These are phyloP conservation scores for Wickerhamomyces xylosicus DNA, from an alignment of 805 yeast species.

Conservation along the genomic window DNA sequence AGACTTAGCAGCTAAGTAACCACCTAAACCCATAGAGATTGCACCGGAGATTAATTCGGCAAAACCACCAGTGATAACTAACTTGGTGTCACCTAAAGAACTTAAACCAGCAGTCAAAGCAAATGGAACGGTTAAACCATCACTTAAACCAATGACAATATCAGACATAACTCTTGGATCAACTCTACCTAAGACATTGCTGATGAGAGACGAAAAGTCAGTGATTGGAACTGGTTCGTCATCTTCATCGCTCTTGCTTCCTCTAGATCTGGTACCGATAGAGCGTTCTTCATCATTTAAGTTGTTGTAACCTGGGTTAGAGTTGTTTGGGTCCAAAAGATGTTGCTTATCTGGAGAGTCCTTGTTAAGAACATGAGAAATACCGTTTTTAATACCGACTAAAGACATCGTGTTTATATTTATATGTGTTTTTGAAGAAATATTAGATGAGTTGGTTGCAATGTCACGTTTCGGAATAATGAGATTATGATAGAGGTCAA, in stretches of 20 bases:
- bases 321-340: constrained; percentile 7
- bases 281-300: constrained; percentile 10
- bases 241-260: constrained; percentile 4
- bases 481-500: no score
- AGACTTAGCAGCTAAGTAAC: constrained; percentile 87
- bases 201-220: constrained; percentile 2
- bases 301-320: constrained; percentile 8
- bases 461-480: no score
- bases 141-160: constrained; percentile 85
- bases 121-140: constrained; percentile 97
- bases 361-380: constrained; percentile 10
- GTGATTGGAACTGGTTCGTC: constrained; percentile 6
- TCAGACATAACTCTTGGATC: constrained; percentile 95
- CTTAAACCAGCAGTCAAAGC: constrained; percentile 95
- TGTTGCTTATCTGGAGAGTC: constrained; percentile 3
- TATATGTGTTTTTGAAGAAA: not conserved
- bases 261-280: constrained; percentile 2
- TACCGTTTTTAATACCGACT: constrained; percentile 18
- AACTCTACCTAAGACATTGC: constrained; percentile 37
- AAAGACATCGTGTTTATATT: constrained; percentile 11
- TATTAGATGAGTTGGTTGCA: no score
- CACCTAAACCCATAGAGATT: constrained; percentile 96
- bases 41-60: constrained; percentile 97
- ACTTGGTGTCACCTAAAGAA: constrained; percentile 76
- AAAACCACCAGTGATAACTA: constrained; percentile 95